These are phyloP conservation scores for Polyporus arcularius DNA, from an alignment of 768 basidiomycete species.

Conservation along the genomic window DNA sequence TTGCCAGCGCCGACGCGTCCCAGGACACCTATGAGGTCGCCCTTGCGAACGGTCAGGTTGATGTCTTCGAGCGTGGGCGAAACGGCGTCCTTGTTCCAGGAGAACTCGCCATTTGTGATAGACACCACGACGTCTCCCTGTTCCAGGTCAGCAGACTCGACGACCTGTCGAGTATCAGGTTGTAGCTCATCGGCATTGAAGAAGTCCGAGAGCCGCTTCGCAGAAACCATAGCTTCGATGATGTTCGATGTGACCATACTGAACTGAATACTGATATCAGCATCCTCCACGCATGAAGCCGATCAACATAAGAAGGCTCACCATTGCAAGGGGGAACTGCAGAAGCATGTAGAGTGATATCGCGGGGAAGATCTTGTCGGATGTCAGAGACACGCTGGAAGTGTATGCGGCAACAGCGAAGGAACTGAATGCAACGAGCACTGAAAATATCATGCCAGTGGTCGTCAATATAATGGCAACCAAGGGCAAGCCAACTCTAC, in stretches of 20 bases:
- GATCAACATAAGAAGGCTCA: conserved; percentile 31
- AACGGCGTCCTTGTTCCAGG: conserved; percentile 62
- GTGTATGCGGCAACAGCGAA: conserved; percentile 71
- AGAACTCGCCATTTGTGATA: conserved; percentile 78
- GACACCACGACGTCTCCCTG: conserved; percentile 70
- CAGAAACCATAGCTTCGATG: conserved; percentile 85
- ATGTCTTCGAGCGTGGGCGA: conserved; percentile 78
- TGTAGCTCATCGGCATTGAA: conserved; percentile 81
- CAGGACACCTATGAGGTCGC: conserved; percentile 81
- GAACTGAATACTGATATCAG: conserved; percentile 43
- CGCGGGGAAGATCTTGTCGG: conserved; percentile 94
- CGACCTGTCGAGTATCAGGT: conserved; percentile 64
- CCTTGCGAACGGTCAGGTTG: conserved; percentile 72
- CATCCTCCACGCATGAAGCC: not conserved
- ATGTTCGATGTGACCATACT: conserved; percentile 75
- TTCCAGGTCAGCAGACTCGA: conserved; percentile 42
- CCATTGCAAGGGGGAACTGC: conserved; percentile 85
- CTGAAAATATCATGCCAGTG: conserved; percentile 22
- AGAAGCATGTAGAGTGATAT: conserved; percentile 89
- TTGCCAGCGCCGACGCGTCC: conserved; percentile 94
- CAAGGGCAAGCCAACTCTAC: not conserved
- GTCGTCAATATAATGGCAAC: not conserved
- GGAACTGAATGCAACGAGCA: conserved; percentile 81
- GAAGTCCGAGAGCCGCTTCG: conserved; percentile 76
- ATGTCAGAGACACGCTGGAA: conserved; percentile 71